Conservation (phyloP, 768 basidiomycete species). For the Dentipellis sp. region DNA sequence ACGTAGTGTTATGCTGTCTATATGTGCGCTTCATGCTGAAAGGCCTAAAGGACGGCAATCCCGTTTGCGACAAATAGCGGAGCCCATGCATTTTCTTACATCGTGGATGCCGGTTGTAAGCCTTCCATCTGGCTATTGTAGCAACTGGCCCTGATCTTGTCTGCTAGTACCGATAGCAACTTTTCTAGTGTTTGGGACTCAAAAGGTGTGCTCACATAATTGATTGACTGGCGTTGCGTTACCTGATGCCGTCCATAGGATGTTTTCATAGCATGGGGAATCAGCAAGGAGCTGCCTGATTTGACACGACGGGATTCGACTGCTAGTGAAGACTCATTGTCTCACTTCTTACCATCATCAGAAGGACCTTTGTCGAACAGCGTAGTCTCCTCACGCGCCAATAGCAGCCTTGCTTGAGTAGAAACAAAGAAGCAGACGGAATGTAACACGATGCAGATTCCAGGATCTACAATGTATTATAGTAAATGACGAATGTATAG, state of each 20-base stretch:
- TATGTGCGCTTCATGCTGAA: too few relatives aligned
- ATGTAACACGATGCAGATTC: too few relatives aligned
- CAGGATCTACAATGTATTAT: too few relatives aligned
- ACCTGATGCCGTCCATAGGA: conserved; percentile 22
- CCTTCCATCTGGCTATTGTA: neutral
- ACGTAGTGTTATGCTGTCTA: neutral
- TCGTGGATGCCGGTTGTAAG: conserved; percentile 44
- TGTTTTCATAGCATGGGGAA: conserved; percentile 21
- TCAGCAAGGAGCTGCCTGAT: conserved; percentile 3
- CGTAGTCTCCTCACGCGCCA: too few relatives aligned
- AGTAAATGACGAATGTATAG: too few relatives aligned
- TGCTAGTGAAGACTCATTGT: too few relatives aligned
- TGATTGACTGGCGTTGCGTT: neutral
- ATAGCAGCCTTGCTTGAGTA: too few relatives aligned
- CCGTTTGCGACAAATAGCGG: neutral
- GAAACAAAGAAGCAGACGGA: too few relatives aligned
- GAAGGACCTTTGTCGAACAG: too few relatives aligned
- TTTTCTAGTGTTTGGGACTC: conserved; percentile 39
- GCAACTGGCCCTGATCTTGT: conserved; percentile 5
- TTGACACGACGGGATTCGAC: too few relatives aligned
- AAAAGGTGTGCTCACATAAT: conserved; percentile 27
- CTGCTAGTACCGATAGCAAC: conserved; percentile 40
- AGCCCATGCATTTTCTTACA: conserved; percentile 27
- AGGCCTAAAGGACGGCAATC: neutral
- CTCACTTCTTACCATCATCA: too few relatives aligned